These are phyloP conservation scores for Penicillium verhagenii DNA, from an alignment of 495 filamentous ascomycete genomes.

Conservation along the genomic window DNA sequence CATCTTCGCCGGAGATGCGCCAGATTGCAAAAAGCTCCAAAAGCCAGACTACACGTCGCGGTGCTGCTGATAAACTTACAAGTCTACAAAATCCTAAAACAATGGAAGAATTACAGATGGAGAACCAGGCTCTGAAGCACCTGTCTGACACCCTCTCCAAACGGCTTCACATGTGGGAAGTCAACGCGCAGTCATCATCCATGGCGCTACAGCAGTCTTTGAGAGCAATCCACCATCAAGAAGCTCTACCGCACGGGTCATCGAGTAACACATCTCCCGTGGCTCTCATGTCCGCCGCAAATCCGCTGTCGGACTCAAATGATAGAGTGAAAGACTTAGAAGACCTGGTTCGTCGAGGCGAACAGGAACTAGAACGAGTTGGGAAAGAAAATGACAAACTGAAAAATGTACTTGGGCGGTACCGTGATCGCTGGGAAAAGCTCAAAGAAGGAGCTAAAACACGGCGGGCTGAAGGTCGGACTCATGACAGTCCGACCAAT, in stretches of 20 bases:
- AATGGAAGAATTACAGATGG: constrained; percentile 77
- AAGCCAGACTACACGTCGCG: constrained; percentile 18
- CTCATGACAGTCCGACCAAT: constrained; percentile 15
- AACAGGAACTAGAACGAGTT: constrained; percentile 56
- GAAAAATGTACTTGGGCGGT: constrained; percentile 61
- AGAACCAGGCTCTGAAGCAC: constrained; percentile 73
- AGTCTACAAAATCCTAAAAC: constrained; percentile 50
- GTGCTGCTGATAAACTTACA: constrained; percentile 26
- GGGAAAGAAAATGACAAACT: constrained; percentile 70
- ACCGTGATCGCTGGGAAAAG: constrained; percentile 79
- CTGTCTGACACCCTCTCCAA: constrained; percentile 75
- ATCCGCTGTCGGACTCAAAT: constrained; percentile 32
- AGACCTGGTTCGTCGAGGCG: constrained; percentile 42
- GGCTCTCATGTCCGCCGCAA: constrained; percentile 20
- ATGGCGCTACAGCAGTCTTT: constrained; percentile 80
- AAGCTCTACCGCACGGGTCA: constrained; percentile 19
- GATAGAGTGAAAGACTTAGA: constrained; percentile 48
- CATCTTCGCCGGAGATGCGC: constrained; percentile 48
- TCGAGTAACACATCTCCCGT: constrained; percentile 29
- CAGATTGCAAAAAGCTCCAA: constrained; percentile 31
- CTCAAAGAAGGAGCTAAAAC: constrained; percentile 81
- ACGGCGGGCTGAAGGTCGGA: constrained; percentile 29
- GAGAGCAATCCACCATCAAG: constrained; percentile 59
- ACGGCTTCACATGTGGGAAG: constrained; percentile 81
- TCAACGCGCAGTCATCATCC: constrained; percentile 74